Evolutionary conservation across 1,139 yeast genomes (phyloP).

Genomic region (Saccharomycopsis hybrid): DNA sequence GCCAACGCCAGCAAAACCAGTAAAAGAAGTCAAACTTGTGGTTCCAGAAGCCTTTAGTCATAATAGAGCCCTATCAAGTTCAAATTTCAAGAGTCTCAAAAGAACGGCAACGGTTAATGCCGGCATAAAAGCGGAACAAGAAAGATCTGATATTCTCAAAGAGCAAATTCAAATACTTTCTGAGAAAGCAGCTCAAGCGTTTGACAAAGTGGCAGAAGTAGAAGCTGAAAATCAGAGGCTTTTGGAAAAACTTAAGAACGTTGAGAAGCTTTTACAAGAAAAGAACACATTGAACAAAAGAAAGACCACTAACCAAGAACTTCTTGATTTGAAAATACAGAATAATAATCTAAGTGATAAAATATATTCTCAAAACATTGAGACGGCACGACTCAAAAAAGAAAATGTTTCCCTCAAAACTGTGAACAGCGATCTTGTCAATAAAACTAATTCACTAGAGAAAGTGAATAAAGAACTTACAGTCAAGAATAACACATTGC

Average conservation of each 20-base stretch:
- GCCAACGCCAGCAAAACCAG: too few relatives aligned
- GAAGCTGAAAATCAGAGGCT: conserved; percentile 18
- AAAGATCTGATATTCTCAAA: conserved; percentile 19
- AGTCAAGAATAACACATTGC: not conserved
- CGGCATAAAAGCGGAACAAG: conserved; percentile 20
- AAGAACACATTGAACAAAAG: conserved; percentile 6
- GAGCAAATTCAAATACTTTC: conserved; percentile 20
- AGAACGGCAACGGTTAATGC: not conserved
- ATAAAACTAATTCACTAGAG: conserved; percentile 4
- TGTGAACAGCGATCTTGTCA: not conserved
- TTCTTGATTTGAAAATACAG: conserved; percentile 13
- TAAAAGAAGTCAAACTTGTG: too few relatives aligned
- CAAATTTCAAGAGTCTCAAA: not conserved
- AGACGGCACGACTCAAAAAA: conserved; percentile 2
- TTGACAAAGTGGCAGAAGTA: conserved; percentile 20
- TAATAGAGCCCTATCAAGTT: not conserved
- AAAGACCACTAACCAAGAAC: conserved; percentile 13
- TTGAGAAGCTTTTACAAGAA: conserved; percentile 14
- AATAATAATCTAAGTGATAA: conserved; percentile 10
- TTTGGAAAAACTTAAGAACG: conserved; percentile 15
- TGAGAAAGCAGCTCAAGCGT: conserved; percentile 20
- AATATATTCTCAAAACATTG: conserved; percentile 4
- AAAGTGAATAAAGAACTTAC: not conserved
- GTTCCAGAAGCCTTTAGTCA: too few relatives aligned
- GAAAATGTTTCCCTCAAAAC: conserved; percentile 5